Conservation (phyloP, 805 yeast species). For the Naumovozyma baii region DNA sequence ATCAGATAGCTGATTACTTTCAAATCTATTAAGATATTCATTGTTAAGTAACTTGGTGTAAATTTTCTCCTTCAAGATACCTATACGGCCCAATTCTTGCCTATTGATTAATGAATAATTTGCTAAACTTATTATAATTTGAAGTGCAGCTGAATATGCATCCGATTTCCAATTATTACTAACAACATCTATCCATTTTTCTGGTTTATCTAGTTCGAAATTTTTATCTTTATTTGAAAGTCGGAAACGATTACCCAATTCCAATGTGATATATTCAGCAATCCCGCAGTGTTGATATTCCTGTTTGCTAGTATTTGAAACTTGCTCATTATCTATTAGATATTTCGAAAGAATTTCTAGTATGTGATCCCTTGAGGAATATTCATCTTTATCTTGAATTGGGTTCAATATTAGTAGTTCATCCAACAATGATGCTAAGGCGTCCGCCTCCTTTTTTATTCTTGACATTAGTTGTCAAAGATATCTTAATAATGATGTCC, state of each 20-base stretch:
- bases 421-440: neutral
- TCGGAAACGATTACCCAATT: slow-evolving; percentile 11
- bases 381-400: neutral
- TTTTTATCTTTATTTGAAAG: slow-evolving; percentile 13
- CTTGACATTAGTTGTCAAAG: too few species aligned
- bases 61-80: slow-evolving; percentile 4
- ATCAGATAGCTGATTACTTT: slow-evolving; percentile 8
- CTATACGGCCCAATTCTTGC: slow-evolving; percentile 12
- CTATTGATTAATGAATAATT: slow-evolving; percentile 18
- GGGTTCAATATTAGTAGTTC: neutral
- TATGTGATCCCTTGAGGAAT: neutral
- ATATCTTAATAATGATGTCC: neutral
- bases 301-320: neutral
- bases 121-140: slow-evolving; percentile 18
- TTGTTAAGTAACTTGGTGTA: slow-evolving; percentile 2
- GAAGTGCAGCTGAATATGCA: slow-evolving; percentile 4
- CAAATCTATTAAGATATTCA: neutral
- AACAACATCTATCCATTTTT: slow-evolving; percentile 10
- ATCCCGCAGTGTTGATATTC: slow-evolving; percentile 6
- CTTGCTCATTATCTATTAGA: neutral
- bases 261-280: slow-evolving; percentile 14
- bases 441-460: neutral
- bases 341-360: neutral
- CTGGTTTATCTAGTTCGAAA: slow-evolving; percentile 7
- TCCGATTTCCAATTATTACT: slow-evolving; percentile 3